Percentiles rank a stretch among this genome's conserved stretches.
Conservation (phyloP, 108 stramenopile genomes). For the Cyclotella cryptica region DNA sequence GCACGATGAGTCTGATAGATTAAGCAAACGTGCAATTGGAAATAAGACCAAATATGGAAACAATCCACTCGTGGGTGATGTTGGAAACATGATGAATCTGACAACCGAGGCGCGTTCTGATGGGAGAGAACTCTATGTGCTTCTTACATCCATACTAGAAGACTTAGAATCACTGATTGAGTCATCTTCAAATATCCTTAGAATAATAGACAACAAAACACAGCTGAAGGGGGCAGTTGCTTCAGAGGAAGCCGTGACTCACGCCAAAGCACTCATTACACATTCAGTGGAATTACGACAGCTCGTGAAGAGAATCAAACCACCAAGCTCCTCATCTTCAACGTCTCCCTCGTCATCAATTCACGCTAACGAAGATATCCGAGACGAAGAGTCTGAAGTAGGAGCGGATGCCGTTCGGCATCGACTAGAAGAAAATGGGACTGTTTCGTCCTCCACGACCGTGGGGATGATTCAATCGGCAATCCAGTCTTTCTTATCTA, state of each 20-base stretch:
- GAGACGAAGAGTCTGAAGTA: conserved; percentile 43
- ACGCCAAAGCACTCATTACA: conserved; percentile 46
- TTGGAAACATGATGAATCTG: conserved; percentile 73
- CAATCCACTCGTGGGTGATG: conserved; percentile 74
- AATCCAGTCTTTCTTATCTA: conserved; percentile 28
- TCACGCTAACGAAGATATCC: conserved; percentile 32
- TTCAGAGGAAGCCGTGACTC: conserved; percentile 18
- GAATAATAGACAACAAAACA: conserved; percentile 29
- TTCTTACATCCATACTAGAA: conserved; percentile 51
- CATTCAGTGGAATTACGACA: conserved; percentile 62
- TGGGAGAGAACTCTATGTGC: conserved; percentile 57
- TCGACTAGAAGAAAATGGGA: conserved; percentile 55
- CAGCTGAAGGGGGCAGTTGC: conserved; percentile 2
- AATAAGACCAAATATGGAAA: conserved; percentile 55
- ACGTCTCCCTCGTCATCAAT: not conserved
- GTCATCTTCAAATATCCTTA: conserved; percentile 20
- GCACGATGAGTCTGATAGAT: not conserved
- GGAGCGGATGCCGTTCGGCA: conserved; percentile 67
- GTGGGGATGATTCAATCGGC: conserved; percentile 33
- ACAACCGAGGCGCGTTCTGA: conserved; percentile 62
- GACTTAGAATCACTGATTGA: conserved; percentile 56
- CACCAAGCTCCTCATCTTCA: conserved; percentile 26
- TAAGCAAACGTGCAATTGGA: not conserved
- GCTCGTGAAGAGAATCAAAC: conserved; percentile 60
- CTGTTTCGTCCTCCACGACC: conserved; percentile 21